Percentiles rank a stretch among this genome's conserved stretches.
These are phyloP conservation scores for Podila clonocystis DNA, from an alignment of 192 early-diverging fungal genomes.

Conservation along the genomic window DNA sequence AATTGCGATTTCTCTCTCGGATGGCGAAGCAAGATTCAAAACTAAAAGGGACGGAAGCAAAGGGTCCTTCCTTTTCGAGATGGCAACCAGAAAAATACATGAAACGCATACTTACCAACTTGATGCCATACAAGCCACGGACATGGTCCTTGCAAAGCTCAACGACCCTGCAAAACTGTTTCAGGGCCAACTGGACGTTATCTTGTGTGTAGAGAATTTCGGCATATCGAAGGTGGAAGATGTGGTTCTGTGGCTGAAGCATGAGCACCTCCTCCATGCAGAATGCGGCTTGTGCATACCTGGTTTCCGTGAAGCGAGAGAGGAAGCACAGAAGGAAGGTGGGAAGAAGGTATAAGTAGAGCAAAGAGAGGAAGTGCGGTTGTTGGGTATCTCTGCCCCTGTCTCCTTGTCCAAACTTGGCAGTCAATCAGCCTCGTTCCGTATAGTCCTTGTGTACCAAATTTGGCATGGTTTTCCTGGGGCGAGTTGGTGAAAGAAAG, in stretches of 20 bases:
- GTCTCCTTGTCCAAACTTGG: background rate
- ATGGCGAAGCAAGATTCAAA: background rate
- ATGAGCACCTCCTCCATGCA: constrained; percentile 94
- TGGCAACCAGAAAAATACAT: background rate
- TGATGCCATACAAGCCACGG: constrained; percentile 89
- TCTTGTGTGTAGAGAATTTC: constrained; percentile 86
- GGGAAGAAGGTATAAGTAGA: too few species aligned
- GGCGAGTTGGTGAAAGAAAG: background rate
- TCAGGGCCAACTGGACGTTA: constrained; percentile 74
- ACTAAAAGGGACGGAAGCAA: background rate
- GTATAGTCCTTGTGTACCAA: background rate
- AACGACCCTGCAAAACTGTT: constrained; percentile 89
- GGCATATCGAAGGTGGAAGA: constrained; percentile 89
- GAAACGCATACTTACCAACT: constrained; percentile 60
- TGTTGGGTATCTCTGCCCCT: background rate
- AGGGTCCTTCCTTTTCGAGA: too few species aligned
- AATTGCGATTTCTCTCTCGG: too few species aligned
- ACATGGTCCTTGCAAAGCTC: constrained; percentile 88
- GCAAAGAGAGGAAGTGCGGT: background rate
- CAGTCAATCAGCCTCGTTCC: too few species aligned
- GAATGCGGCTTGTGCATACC: constrained; percentile 87
- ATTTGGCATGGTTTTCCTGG: background rate
- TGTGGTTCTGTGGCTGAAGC: constrained; percentile 86
- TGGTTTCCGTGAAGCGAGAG: constrained; percentile 5
- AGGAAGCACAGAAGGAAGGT: background rate